Base-by-base conservation (phyloP, 345 rosid genomes). In the Eucalyptus urophylla region DNA sequence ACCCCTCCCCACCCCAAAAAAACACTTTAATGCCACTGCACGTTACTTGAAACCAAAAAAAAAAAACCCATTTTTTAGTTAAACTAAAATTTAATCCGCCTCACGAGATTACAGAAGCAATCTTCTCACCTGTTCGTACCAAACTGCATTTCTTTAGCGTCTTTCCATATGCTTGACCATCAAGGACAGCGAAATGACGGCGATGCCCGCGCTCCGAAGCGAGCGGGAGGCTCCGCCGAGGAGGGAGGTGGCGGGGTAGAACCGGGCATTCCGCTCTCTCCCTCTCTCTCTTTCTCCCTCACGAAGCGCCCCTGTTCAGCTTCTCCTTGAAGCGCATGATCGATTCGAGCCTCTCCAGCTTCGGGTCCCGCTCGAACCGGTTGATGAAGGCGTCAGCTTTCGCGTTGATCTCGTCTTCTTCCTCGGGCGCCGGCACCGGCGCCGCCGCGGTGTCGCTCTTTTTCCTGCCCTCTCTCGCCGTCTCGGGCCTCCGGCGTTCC, bases 341-440 rank as follows among this genome's bases (percentile, higher is more conserved):
- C 69, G 95, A 95, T 40, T 94, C 91, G 60, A 94, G 88, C 89
- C 96, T 92, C 93, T 95, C 94, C 88, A 95, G 69, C 93, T 87
- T 90, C 72, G 94, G 91, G 40, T 94, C 94, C 87, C 90, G 92
- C 92, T 83, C 93, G 88, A 95, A 95, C 90, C 81, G 89, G 90
- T 91, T 94, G 80, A 95, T 95, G 60, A 95, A 95, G 37, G 94
- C 95, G 45, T 95, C 95, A 7, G 96, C 96, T 89, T 90, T 95
- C 4, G 92, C 93, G 76, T 95, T 92, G 14, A 95, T 94, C 58
- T 50, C 92, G 17, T 90, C 90, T 49, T 33, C 87, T 50, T 43
- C 90, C 65, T 69, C 87, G 25, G 45, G 49, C 25, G 50, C 50
- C 50, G 43, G 43, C 43, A 24, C 37, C 45, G 44, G 56, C 7